Evolutionary conservation across 441 rosid species (phyloP).

Genomic region (Geranium incanum): DNA sequence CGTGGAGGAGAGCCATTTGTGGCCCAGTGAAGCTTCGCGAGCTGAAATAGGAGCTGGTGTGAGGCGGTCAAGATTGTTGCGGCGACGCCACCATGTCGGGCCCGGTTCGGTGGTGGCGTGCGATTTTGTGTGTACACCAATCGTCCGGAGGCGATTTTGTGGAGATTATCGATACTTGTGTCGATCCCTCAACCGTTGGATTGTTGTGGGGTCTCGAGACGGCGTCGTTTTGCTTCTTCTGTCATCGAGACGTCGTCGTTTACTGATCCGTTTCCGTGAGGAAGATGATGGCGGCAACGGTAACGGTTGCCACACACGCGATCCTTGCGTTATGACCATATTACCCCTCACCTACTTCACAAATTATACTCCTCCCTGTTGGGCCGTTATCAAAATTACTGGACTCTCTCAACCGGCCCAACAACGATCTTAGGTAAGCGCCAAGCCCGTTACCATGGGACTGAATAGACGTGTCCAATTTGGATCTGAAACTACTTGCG

Average conservation of each 20-base stretch:
- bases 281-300: too few relatives aligned
- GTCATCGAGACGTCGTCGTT: background rate
- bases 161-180: constrained; percentile 1
- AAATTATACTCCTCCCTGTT: too few relatives aligned
- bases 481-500: too few relatives aligned
- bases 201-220: background rate
- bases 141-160: constrained; percentile 5
- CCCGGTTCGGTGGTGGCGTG: background rate
- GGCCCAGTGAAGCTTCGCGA: background rate
- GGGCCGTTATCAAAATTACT: too few relatives aligned
- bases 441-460: too few relatives aligned
- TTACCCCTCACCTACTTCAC: too few relatives aligned
- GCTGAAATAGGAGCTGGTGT: background rate
- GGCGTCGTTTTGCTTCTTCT: background rate
- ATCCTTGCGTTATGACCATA: too few relatives aligned
- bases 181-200: background rate
- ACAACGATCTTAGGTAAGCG: too few relatives aligned
- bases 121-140: constrained; percentile 4
- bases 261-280: background rate
- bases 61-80: background rate
- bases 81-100: background rate
- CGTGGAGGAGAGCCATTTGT: constrained; percentile 42
- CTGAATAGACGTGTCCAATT: too few relatives aligned
- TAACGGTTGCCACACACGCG: too few relatives aligned
- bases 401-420: too few relatives aligned